Evolutionary conservation across 345 rosid species (phyloP).

Genomic region (Mangifera indica): DNA sequence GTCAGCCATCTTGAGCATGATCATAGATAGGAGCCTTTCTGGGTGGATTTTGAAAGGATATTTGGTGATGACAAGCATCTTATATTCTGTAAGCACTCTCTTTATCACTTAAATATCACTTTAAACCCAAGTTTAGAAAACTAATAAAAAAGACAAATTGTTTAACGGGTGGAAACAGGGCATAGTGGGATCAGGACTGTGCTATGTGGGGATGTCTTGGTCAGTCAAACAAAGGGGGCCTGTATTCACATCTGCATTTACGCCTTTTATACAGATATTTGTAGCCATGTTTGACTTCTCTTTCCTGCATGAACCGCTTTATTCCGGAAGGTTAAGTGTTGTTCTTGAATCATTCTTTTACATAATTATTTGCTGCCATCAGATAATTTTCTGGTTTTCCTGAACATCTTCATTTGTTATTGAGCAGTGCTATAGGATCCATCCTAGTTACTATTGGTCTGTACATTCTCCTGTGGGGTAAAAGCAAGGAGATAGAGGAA

Average conservation of each 20-base stretch:
- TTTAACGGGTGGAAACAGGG: conserved; percentile 43
- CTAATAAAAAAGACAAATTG: not conserved
- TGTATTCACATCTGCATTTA: conserved; percentile 72
- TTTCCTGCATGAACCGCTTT: conserved; percentile 60
- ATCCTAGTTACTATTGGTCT: conserved; percentile 59
- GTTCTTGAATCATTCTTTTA: not conserved
- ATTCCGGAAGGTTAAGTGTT: conserved; percentile 60
- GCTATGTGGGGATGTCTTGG: conserved; percentile 82
- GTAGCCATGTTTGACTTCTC: conserved; percentile 64
- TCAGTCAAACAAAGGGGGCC: conserved; percentile 80
- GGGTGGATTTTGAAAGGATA: conserved; percentile 51
- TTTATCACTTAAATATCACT: not conserved
- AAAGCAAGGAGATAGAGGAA: conserved; percentile 53
- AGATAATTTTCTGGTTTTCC: not conserved
- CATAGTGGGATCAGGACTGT: conserved; percentile 71
- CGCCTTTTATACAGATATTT: conserved; percentile 64
- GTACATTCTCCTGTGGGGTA: conserved; percentile 82
- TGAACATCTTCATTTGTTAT: not conserved
- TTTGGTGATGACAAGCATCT: conserved; percentile 35
- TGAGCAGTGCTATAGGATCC: conserved; percentile 66
- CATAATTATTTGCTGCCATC: not conserved
- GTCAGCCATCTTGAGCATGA: conserved; percentile 43
- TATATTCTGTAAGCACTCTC: conserved; percentile 36
- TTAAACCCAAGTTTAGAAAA: too few relatives aligned
- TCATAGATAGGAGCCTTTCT: conserved; percentile 32